These are phyloP conservation scores for Mycena citricolor DNA, from an alignment of 1,284 basidiomycete genomes.

Conservation along the genomic window DNA sequence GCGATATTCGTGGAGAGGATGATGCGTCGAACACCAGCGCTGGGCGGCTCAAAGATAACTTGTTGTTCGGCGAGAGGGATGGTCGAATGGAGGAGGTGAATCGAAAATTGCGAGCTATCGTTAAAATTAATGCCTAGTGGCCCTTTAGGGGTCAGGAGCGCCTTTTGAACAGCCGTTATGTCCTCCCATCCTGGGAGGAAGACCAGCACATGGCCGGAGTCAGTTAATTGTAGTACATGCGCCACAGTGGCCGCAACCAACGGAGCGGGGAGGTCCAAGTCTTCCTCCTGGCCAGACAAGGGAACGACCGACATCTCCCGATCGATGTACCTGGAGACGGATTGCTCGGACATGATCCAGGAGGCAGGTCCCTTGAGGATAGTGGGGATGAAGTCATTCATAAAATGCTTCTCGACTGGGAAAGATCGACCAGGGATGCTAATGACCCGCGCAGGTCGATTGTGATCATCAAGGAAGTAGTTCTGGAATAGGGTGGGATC, in stretches of 20 bases:
- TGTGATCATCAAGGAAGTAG: constrained; percentile 76
- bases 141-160: constrained; percentile 55
- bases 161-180: constrained; percentile 77
- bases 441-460: constrained; percentile 71
- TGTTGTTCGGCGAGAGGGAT: constrained; percentile 92
- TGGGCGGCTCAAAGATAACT: constrained; percentile 83
- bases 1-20: constrained; percentile 97
- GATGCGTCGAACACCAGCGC: constrained; percentile 76
- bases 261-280: constrained; percentile 82
- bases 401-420: constrained; percentile 81
- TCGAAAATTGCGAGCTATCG: constrained; percentile 59
- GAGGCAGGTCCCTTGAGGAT: constrained; percentile 41
- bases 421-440: constrained; percentile 92
- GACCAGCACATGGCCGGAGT: constrained; percentile 88
- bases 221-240: constrained; percentile 72
- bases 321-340: constrained; percentile 76
- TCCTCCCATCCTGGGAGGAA: constrained; percentile 95
- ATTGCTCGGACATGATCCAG: constrained; percentile 26
- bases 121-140: constrained; percentile 64
- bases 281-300: constrained; percentile 47
- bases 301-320: constrained; percentile 51
- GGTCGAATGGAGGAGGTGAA: constrained; percentile 92
- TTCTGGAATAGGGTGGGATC: constrained; percentile 86
- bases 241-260: constrained; percentile 83
- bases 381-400: constrained; percentile 76